Evolutionary conservation across 2,329 filamentous ascomycete species (phyloP), one percentile per base, ranked within the genome.

Genomic region (Cadophora luteo-olivacea): DNA sequence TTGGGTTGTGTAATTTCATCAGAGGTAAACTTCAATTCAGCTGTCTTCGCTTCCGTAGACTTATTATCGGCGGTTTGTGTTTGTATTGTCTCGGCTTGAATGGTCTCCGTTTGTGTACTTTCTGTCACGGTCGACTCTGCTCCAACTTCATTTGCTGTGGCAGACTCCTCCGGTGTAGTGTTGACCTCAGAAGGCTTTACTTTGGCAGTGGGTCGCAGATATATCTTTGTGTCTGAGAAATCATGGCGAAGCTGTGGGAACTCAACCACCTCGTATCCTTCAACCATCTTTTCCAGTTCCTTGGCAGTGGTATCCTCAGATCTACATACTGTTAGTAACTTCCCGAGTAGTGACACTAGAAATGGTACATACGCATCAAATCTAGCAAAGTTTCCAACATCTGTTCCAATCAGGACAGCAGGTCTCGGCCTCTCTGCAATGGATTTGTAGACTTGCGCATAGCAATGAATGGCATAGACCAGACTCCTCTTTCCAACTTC

Each of bases 381-480:
- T 33, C 62, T 72, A 2, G 69, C 71, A 68, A 77, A 78, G n/a
- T 75, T 74, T 4, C 72, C 72, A 24, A 76, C 64, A 61, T 78
- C 74, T 1, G 77, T 79, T 19, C 74, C 72, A 57, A 79, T 73
- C 32, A 78, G 61, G 1, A 77, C 67, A 19, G 70, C 72, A 7
- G 77, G 76, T 51, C 58, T 71, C 12, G 67, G 49, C 19, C 68
- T 70, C 38, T 74, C 70, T 38, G 69, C 68, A 51, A 78, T 64
- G 19, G 73, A 36, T 32, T 73, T 70, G 52, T 78, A 79, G 5
- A 79, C 67, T 16, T 71, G 54, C 9, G 70, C 71, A 67, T 78
- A 79, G 65, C 78, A 79, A 68, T 79, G 78, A 38, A 79, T 76
- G 0, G 77, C 78, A 69, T 78, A 79, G 0, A 78, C 76, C 55